Conservation (phyloP, 2,329 filamentous ascomycete species). For the Curvularia eragrostidis region DNA sequence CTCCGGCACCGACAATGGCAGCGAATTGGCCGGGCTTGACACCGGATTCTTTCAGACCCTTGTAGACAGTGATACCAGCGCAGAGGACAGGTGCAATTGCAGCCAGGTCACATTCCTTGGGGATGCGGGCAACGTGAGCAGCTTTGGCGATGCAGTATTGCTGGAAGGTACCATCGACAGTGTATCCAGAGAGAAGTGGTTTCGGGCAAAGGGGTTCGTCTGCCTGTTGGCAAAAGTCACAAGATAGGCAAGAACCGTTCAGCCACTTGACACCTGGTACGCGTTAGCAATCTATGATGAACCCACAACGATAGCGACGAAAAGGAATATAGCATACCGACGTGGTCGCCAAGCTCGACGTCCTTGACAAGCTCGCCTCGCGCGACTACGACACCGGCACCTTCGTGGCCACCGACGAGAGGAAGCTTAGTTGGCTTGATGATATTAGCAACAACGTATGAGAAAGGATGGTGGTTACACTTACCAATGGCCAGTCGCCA, state of each 20-base stretch:
- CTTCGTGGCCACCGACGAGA: conserved; percentile 79
- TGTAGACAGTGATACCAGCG: conserved; percentile 88
- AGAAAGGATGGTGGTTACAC: conserved; percentile 2
- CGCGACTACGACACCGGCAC: conserved; percentile 83
- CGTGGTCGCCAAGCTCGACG: conserved; percentile 79
- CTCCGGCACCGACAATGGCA: conserved; percentile 85
- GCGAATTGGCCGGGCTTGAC: conserved; percentile 76
- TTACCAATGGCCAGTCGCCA: conserved; percentile 82
- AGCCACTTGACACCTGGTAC: conserved; percentile 78
- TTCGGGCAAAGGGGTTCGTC: conserved; percentile 85
- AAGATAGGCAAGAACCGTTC: conserved; percentile 83
- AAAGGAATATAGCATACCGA: conserved; percentile 50
- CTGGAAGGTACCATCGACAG: conserved; percentile 91
- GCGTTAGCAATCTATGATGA: conserved; percentile 4
- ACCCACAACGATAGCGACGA: too few species aligned
- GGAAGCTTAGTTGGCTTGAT: conserved; percentile 72
- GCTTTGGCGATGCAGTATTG: conserved; percentile 90
- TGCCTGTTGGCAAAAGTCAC: conserved; percentile 79
- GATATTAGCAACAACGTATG: conserved; percentile 21
- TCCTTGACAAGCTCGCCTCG: conserved; percentile 78
- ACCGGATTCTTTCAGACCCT: conserved; percentile 85
- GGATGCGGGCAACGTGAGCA: conserved; percentile 81
- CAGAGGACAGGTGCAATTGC: conserved; percentile 81
- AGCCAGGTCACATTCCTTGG: conserved; percentile 77
- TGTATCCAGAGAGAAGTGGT: conserved; percentile 83